Evolutionary conservation across 495 filamentous ascomycete species (phyloP), one percentile per base, ranked within the genome.

Genomic region (Penicillium salamii): DNA sequence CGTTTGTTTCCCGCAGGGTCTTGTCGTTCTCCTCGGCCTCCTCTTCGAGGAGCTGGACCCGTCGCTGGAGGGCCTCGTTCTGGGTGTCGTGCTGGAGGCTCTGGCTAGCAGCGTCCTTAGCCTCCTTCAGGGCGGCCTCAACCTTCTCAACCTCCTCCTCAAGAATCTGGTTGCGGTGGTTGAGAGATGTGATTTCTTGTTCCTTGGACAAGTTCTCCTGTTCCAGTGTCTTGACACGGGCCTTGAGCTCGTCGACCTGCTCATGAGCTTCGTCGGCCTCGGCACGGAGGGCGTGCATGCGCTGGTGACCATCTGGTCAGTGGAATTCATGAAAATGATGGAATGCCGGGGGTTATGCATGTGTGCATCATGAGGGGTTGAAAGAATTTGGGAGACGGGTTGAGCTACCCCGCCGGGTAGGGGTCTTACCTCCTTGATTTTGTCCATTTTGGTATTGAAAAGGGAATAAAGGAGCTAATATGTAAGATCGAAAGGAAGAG

Each of bases 201-300:
- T 97, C 93, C 78, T 98, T 97, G 49, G 85, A 70, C 34, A 95
- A 81, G 67, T 91, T 97, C 76, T 97, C 92, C 68, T 96, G 88
- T 74, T 98, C 90, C 50, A 98, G 80, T 17, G 70, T 72, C 77
- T 97, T 97, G 71, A 97, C 82, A 71, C 87, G 88, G 66, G 70
- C 57, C 75, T 90, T 80, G 57, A 95, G 83, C 69, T 97, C 92
- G 61, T 96, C 92, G 59, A 83, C 85, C 75, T 90, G 85, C 61
- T 75, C 66, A 49, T 83, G 63, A 43, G 87, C 80, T 58, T 90
- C 85, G 61, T 98, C 93, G 57, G 89, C 88, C 83, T 97, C 90
- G 62, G 89, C 64, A 67, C 93, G 93, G 77, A 98, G 89, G 65
- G 82, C 75, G 76, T 82, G 85, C 88, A 98, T 90, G 86, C 89